phyloP scores from a whole-genome alignment of 306 rosid genomes.

The Fagus crenata region DNA sequence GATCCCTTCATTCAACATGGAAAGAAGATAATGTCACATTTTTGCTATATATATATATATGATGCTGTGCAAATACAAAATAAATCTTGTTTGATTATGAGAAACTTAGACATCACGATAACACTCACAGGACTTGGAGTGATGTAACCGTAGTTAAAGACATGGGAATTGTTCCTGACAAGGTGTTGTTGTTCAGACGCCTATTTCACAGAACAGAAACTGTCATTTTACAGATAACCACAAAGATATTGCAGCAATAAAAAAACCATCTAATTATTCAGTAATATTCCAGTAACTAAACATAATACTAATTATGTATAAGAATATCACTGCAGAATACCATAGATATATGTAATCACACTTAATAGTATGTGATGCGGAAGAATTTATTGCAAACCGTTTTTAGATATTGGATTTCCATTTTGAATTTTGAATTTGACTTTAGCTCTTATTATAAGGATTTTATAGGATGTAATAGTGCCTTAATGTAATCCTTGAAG shows the following conservation, averaged over 20 bases:
- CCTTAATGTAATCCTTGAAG: too few relatives aligned
- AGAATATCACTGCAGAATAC: slow-evolving; percentile 1
- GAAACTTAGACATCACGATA: slow-evolving; percentile 16
- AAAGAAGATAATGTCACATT: slow-evolving; percentile 31
- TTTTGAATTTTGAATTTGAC: too few relatives aligned
- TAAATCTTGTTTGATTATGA: slow-evolving; percentile 7
- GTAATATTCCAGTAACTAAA: neutral
- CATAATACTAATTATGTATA: neutral
- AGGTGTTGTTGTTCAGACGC: slow-evolving; percentile 94
- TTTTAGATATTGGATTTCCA: too few relatives aligned
- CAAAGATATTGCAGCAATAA: slow-evolving; percentile 16
- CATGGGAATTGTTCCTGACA: slow-evolving; percentile 62
- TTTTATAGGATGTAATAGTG: too few relatives aligned
- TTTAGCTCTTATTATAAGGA: too few relatives aligned
- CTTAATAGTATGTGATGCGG: neutral
- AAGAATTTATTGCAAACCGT: too few relatives aligned
- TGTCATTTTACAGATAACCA: slow-evolving; percentile 35
- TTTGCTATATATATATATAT: neutral
- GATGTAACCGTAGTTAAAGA: slow-evolving; percentile 51
- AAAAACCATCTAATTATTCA: slow-evolving; percentile 19
- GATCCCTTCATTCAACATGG: slow-evolving; percentile 65
- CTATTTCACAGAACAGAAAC: slow-evolving; percentile 46
- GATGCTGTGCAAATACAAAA: slow-evolving; percentile 15
- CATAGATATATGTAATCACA: neutral
- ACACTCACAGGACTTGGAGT: slow-evolving; percentile 94